These are phyloP conservation scores for Naganishia liquefaciens DNA, from an alignment of 1,284 basidiomycete species.

Conservation along the genomic window DNA sequence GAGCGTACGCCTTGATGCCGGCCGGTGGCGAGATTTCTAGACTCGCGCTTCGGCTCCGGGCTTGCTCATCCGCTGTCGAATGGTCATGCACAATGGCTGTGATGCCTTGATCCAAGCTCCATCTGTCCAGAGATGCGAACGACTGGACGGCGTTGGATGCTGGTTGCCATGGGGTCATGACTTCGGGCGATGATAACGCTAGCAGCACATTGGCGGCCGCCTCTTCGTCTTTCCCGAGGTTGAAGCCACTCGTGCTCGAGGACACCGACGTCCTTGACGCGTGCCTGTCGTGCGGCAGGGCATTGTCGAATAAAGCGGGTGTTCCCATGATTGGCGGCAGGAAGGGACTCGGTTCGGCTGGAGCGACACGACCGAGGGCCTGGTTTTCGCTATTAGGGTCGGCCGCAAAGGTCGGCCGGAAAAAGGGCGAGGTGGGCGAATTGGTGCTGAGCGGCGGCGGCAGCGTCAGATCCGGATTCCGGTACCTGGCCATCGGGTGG, in stretches of 20 bases:
- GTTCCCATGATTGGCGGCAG: slow-evolving; percentile 18
- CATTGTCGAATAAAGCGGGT: slow-evolving; percentile 7
- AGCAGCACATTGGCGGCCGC: slow-evolving; percentile 31
- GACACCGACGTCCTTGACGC: slow-evolving; percentile 3
- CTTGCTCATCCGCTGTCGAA: not conserved
- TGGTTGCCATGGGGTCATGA: slow-evolving; percentile 29
- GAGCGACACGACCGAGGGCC: not conserved
- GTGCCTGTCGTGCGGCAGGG: slow-evolving; percentile 5
- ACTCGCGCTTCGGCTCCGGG: slow-evolving; percentile 1
- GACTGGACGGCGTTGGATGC: slow-evolving; percentile 3
- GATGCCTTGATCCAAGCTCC: slow-evolving; percentile 25
- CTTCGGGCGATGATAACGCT: slow-evolving; percentile 31
- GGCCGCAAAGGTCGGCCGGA: slow-evolving; percentile 3
- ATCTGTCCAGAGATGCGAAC: slow-evolving; percentile 17
- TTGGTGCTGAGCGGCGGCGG: slow-evolving; percentile 9
- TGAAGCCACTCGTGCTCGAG: slow-evolving; percentile 3
- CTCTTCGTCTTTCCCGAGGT: slow-evolving; percentile 23
- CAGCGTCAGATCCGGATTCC: slow-evolving; percentile 17
- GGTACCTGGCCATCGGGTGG: slow-evolving; percentile 1
- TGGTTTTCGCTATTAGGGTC: not conserved
- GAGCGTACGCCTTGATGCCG: not conserved
- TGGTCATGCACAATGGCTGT: no score
- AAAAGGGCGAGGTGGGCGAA: slow-evolving; percentile 17
- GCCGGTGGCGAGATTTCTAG: not conserved
- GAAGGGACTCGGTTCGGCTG: slow-evolving; percentile 18